Conservation (phyloP, 1,139 yeast genomes). For the Zygotorulaspora mrakii region DNA sequence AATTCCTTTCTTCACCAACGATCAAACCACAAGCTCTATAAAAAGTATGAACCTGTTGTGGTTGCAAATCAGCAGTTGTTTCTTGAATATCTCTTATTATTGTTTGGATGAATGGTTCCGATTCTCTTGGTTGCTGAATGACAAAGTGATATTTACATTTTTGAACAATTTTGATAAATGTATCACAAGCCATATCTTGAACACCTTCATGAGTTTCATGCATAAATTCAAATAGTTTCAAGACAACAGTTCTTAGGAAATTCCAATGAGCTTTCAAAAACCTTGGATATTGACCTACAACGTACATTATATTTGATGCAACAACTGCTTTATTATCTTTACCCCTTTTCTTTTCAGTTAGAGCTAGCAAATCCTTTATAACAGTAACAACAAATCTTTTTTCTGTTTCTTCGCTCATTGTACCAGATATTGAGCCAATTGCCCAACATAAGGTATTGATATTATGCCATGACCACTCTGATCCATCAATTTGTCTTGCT, state of each 20-base stretch:
- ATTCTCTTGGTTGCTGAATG: slow-evolving; percentile 76
- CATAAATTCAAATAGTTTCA: slow-evolving; percentile 95
- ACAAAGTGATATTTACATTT: slow-evolving; percentile 96
- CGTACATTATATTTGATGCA: slow-evolving; percentile 97
- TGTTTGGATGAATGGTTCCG: slow-evolving; percentile 90
- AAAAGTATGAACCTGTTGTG: slow-evolving; percentile 96
- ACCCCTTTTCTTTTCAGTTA: slow-evolving; percentile 95
- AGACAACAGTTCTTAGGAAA: slow-evolving; percentile 90
- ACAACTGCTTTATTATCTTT: slow-evolving; percentile 98
- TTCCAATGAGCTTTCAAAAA: slow-evolving; percentile 98
- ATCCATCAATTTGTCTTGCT: slow-evolving; percentile 88
- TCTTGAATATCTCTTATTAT: slow-evolving; percentile 77
- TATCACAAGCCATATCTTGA: slow-evolving; percentile 99
- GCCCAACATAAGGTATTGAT: slow-evolving; percentile 99
- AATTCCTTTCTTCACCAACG: slow-evolving; percentile 73
- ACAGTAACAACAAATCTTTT: slow-evolving; percentile 89
- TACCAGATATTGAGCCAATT: slow-evolving; percentile 96
- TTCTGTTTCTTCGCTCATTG: slow-evolving; percentile 98
- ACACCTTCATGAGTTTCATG: slow-evolving; percentile 99
- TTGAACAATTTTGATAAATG: slow-evolving; percentile 89
- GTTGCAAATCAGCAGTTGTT: slow-evolving; percentile 88
- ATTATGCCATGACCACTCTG: slow-evolving; percentile 99
- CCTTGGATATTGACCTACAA: slow-evolving; percentile 98
- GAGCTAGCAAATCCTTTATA: slow-evolving; percentile 81
- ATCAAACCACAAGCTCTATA: slow-evolving; percentile 97